Conservation (phyloP, 2,329 filamentous ascomycete genomes). For the Nemania sp. region DNA sequence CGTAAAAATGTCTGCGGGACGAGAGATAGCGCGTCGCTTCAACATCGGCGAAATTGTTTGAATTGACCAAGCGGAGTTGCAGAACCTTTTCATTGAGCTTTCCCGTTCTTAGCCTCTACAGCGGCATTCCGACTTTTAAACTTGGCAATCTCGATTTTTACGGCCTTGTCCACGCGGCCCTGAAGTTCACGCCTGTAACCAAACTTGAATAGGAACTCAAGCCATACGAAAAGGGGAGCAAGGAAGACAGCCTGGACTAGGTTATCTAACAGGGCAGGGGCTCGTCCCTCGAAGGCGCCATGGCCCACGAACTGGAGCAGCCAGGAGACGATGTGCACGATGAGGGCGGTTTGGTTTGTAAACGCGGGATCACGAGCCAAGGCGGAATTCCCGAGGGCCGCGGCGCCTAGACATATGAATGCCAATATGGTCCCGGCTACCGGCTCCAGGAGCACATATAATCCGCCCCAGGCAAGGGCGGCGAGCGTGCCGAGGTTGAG, state of each 20-base stretch:
- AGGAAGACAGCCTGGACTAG: conserved; percentile 91
- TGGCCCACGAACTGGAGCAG: conserved; percentile 92
- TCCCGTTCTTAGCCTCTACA: conserved; percentile 58
- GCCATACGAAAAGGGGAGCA: conserved; percentile 96
- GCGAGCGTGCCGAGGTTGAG: conserved; percentile 75
- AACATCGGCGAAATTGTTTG: conserved; percentile 2
- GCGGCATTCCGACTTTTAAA: conserved; percentile 70
- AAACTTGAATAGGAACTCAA: conserved; percentile 89
- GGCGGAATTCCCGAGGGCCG: conserved; percentile 81
- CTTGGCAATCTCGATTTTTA: conserved; percentile 81
- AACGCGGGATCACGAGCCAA: conserved; percentile 66
- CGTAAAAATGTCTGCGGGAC: conserved; percentile 5
- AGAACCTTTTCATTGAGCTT: conserved; percentile 60
- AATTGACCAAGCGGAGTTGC: not conserved
- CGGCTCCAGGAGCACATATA: conserved; percentile 94
- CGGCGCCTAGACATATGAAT: conserved; percentile 78
- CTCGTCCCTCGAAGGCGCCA: conserved; percentile 86
- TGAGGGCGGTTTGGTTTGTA: conserved; percentile 70
- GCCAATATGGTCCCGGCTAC: conserved; percentile 86
- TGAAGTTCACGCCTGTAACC: conserved; percentile 93
- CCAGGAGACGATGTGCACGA: conserved; percentile 81
- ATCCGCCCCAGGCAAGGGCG: conserved; percentile 75
- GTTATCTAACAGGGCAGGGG: conserved; percentile 91
- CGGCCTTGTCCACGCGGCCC: conserved; percentile 79
- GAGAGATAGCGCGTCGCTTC: conserved; percentile 18